Base-by-base conservation (phyloP, 495 filamentous ascomycete species). In the Aspergillus heteromorphus region DNA sequence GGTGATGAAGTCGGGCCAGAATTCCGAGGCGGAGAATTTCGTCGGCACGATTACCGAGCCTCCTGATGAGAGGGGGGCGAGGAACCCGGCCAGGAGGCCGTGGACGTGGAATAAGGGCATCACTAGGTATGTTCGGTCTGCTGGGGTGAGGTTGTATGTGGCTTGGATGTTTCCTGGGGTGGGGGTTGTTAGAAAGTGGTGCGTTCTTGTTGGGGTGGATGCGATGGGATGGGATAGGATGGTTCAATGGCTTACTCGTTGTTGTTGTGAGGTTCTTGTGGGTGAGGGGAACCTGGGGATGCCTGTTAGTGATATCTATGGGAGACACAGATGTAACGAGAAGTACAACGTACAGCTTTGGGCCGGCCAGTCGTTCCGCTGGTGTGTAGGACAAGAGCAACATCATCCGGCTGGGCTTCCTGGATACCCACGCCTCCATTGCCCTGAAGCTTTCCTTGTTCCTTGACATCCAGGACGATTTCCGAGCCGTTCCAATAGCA, bases 51-150 rank as follows among this genome's bases (percentile, higher is more conserved):
- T 78, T 54, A 90, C 83, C 14, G 87, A 88, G 38, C 88, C 87
- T 23, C 85, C 85, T 7, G 84, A 84, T 52, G 72, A 73, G 0
- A 95, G 78, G 4, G 89, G 86, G 6, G 88, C 86, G 7, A 95
- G 75, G 58, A 92, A 84, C 20, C 82, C 87, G 34, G 88, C 90
- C 4, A 92, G 77, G 2, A 95, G 79, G 20, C 89, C 89, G 66
- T 92, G 89, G 52, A 95, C 89, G 69, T 95, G 89, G 78, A 92
- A 92, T 3, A 95, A 78, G 8, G 89, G 89, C 89, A 92, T 95
- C 43, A 95, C 88, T n/a, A 95, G 78, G 70, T 88, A 83, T 31
- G 89, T 92, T 29, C 88, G 79, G 68, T 92, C 89, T 25, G 72
- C 49, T 20, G 80, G 66, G 2, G 81, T 81, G 49, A 93, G 78